phyloP scores from a whole-genome alignment of 2,329 filamentous ascomycete species.

The Cladophialophora chaetospira region DNA sequence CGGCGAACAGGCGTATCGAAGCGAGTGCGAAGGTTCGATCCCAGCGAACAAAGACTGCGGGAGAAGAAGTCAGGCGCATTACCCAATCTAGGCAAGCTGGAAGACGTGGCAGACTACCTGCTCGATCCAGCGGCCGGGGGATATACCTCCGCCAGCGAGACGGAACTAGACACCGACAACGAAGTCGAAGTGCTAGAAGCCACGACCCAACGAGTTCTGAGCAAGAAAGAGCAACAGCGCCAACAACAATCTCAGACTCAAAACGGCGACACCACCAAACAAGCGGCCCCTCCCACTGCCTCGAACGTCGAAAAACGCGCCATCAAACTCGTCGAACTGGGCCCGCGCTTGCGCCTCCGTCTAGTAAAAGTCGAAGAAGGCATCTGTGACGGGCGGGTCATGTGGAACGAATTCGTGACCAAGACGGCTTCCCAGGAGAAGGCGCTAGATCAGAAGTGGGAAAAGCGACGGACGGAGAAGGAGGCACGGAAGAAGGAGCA shows the following conservation, averaged over 20 bases:
- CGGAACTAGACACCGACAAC: conserved; percentile 89
- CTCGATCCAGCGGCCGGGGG: conserved; percentile 77
- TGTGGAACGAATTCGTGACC: conserved; percentile 96
- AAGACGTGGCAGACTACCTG: conserved; percentile 94
- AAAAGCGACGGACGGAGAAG: conserved; percentile 75
- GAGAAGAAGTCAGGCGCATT: conserved; percentile 63
- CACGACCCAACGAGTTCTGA: conserved; percentile 56
- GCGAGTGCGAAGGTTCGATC: conserved; percentile 78
- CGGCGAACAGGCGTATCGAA: conserved; percentile 82
- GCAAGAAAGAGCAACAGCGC: conserved; percentile 53
- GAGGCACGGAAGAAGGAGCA: conserved; percentile 79
- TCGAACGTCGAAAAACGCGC: conserved; percentile 74
- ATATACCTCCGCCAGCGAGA: conserved; percentile 91
- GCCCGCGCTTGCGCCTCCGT: conserved; percentile 83
- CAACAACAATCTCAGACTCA: conserved; percentile 34
- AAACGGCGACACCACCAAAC: conserved; percentile 39
- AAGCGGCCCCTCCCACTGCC: not conserved
- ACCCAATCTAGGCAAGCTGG: conserved; percentile 85
- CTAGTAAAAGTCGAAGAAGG: conserved; percentile 97
- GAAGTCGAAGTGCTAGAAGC: conserved; percentile 80
- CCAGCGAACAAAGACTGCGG: conserved; percentile 75
- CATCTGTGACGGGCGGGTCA: conserved; percentile 80
- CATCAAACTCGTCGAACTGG: conserved; percentile 89
- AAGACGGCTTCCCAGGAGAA: conserved; percentile 79
- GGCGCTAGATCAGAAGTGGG: conserved; percentile 81